A percentile compares a stretch with the other conserved stretches of the same genome.
Evolutionary conservation across 2,329 filamentous ascomycete genomes (phyloP).

Genomic region (Torrubiellomyces zombiae): DNA sequence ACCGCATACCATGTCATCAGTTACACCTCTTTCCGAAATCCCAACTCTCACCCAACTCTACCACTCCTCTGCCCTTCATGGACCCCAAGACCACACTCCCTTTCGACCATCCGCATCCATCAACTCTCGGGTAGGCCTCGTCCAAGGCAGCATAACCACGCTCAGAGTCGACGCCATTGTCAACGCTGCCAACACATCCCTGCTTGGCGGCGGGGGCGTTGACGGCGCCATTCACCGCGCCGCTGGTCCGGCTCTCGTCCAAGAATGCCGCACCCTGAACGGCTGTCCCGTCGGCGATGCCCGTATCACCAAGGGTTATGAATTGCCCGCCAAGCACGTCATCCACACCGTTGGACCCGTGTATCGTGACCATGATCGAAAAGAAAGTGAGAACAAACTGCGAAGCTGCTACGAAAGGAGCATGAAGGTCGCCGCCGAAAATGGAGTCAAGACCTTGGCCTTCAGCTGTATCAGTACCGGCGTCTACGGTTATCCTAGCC

Average conservation of each 20-base stretch:
- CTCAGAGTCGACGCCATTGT: constrained; percentile 71
- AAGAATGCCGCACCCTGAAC: constrained; percentile 53
- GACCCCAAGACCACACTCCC: constrained; percentile 5
- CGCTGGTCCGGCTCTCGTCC: constrained; percentile 51
- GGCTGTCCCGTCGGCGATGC: constrained; percentile 65
- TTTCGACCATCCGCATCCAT: constrained; percentile 29
- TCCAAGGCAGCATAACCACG: constrained; percentile 66
- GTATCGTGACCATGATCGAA: constrained; percentile 29
- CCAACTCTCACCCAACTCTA: constrained; percentile 52
- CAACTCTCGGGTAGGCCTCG: constrained; percentile 55
- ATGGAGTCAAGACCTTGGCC: constrained; percentile 53
- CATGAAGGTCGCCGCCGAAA: constrained; percentile 53
- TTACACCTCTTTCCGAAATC: constrained; percentile 33
- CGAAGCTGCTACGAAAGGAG: constrained; percentile 51
- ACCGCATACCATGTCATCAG: constrained; percentile 2
- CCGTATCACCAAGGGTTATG: constrained; percentile 67
- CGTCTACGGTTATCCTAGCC: constrained; percentile 71
- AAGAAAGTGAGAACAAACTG: constrained; percentile 31
- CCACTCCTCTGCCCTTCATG: constrained; percentile 20
- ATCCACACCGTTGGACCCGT: constrained; percentile 87
- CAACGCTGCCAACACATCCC: constrained; percentile 70
- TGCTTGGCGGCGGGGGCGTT: constrained; percentile 82
- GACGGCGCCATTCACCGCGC: constrained; percentile 75
- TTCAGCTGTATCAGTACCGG: constrained; percentile 81
- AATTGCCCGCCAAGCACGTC: constrained; percentile 58